Percentiles rank a stretch among this genome's conserved stretches.
Evolutionary conservation across 148 eudicot species (phyloP).

Genomic region (Mesembryanthemum crystallinum): DNA sequence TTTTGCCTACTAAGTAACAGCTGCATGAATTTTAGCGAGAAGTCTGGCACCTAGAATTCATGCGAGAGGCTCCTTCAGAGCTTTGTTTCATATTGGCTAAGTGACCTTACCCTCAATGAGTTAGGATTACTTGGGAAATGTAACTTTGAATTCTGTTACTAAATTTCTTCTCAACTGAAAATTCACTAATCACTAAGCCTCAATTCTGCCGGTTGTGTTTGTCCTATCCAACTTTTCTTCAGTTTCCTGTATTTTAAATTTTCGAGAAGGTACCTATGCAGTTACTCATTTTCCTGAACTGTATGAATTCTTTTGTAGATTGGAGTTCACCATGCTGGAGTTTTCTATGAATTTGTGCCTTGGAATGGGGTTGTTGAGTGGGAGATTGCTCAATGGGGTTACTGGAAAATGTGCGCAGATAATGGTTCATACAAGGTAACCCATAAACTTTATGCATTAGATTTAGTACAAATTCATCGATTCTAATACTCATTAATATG

Average conservation of each 20-base stretch:
- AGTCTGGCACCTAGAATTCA: not conserved
- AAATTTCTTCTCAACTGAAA: not conserved
- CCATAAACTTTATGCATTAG: not conserved
- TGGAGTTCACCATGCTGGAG: constrained; percentile 80
- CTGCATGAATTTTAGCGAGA: not conserved
- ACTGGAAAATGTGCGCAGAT: constrained; percentile 71
- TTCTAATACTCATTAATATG: too few species aligned
- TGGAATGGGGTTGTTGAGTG: constrained; percentile 87
- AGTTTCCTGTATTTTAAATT: not conserved
- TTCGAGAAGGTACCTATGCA: not conserved
- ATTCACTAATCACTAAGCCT: not conserved
- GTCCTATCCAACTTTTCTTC: not conserved
- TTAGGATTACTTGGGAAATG: too few species aligned
- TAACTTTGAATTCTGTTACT: not conserved
- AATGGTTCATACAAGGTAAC: constrained; percentile 64
- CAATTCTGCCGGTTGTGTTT: not conserved
- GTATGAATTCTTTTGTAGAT: constrained; percentile 40
- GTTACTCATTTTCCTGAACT: not conserved
- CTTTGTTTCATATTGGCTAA: not conserved
- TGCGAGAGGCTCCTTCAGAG: not conserved
- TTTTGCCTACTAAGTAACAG: not conserved
- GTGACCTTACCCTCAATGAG: too few species aligned
- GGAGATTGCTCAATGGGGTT: constrained; percentile 81
- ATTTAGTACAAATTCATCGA: too few species aligned
- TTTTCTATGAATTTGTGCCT: constrained; percentile 88